Base-by-base conservation (phyloP, 2,329 filamentous ascomycete species). In the Aspergillus neoniger region DNA sequence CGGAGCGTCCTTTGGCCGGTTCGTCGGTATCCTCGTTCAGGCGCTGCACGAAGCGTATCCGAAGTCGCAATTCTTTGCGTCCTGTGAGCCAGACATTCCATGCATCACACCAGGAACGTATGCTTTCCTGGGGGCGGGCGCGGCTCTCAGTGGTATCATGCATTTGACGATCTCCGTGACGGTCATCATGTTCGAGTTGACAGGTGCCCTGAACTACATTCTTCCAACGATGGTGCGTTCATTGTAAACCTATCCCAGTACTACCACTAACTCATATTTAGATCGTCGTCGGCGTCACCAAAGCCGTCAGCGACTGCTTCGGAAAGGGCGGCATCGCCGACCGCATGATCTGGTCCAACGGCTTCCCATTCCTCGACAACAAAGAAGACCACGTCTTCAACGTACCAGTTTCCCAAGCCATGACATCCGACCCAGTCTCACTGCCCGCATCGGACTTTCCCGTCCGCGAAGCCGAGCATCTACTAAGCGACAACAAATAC, bases 101-200 rank as follows among this genome's bases (percentile, higher is more conserved):
- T 99, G 95, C 75, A 98, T 99, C 69, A 99, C 95, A 0, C 95
- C 95, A 0, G 95, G 95, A 9, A 98, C 95, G 1, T 99, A 99
- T 72, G 95, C 95, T 6, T 96, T 99, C 68, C 83, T 99, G 0
- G 95, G 95, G 44, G 95, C 95, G 5, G 95, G 88, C 0, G 94
- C 95, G 2, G 91, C 95, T 0, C 82, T 99, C 23, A 94, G 91
- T 74, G 95, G 95, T 9, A 97, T 98, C 72, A 99, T 98, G 94
- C 95, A 98, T 76, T 91, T 99, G 64, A 97, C 94, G 0, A 88
- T 99, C 15, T 96, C 93, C 0, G 92, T 99, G 9, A 94, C 97
- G 2, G 95, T 99, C 70, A 99, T 99, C 76, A 98, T 99, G 95
- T 98, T 98, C 72, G 95, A 99, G 77, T 84, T 99, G 52, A 99